phyloP scores from a whole-genome alignment of 2,329 filamentous ascomycete genomes.

The Aspergillus arachidicola region DNA sequence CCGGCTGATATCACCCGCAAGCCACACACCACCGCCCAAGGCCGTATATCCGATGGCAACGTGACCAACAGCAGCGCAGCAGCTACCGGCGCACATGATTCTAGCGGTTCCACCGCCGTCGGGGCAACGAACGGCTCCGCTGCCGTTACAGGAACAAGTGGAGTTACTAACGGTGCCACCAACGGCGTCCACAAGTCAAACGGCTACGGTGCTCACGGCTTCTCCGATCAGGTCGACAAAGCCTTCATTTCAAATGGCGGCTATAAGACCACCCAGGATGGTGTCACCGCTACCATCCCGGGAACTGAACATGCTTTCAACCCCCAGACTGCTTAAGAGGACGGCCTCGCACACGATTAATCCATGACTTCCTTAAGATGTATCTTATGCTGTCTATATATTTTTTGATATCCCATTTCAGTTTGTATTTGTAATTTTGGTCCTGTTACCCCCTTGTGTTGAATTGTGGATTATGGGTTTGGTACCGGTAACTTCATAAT shows the following conservation, averaged over 20 bases:
- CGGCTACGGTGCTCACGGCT: slow-evolving; percentile 26
- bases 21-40: slow-evolving; percentile 51
- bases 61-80: slow-evolving; percentile 10
- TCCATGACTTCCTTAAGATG: slow-evolving; percentile 1
- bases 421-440: slow-evolving; percentile 1
- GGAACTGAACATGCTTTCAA: slow-evolving; percentile 24
- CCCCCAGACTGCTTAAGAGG: slow-evolving; percentile 24
- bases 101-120: slow-evolving; percentile 20
- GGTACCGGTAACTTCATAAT: not conserved
- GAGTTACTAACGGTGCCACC: slow-evolving; percentile 6
- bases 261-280: slow-evolving; percentile 8
- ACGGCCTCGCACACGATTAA: not conserved
- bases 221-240: slow-evolving; percentile 35
- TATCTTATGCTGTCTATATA: not conserved
- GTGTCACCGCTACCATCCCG: slow-evolving; percentile 13
- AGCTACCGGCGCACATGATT: slow-evolving; percentile 16
- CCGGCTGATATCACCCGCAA: slow-evolving; percentile 60
- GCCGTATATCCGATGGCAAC: slow-evolving; percentile 14
- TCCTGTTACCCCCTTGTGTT: slow-evolving; percentile 1
- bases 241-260: slow-evolving; percentile 27
- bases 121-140: slow-evolving; percentile 14
- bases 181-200: slow-evolving; percentile 18
- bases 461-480: not conserved
- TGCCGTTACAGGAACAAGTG: slow-evolving; percentile 15
- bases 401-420: slow-evolving; percentile 13